These are phyloP conservation scores for Penicillium sp. DNA, from an alignment of 2,329 filamentous ascomycete species.

Conservation along the genomic window DNA sequence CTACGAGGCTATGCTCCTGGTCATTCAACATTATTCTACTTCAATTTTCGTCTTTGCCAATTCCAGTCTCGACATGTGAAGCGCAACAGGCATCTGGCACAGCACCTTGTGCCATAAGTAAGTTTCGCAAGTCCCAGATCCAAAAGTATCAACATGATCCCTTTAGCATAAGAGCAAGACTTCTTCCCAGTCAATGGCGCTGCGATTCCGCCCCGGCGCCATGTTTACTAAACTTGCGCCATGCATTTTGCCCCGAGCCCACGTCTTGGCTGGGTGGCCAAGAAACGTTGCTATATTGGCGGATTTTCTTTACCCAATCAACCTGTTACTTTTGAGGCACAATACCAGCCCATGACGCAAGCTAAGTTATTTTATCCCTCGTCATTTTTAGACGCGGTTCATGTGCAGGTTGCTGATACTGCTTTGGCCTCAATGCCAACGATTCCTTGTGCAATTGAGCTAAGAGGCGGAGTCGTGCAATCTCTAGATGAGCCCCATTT, in stretches of 20 bases:
- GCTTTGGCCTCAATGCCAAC: not conserved
- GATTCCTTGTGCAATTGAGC: not conserved
- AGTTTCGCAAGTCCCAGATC: not conserved
- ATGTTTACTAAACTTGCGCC: not conserved
- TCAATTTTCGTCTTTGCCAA: not conserved
- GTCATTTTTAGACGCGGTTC: not conserved
- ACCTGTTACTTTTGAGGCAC: not conserved
- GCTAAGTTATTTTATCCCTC: not conserved
- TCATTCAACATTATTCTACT: not conserved
- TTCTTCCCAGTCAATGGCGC: not conserved
- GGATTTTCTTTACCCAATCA: not conserved
- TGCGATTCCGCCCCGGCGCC: not conserved
- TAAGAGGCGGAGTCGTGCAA: not conserved
- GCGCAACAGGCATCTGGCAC: not conserved
- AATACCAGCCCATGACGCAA: not conserved
- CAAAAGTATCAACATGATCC: not conserved
- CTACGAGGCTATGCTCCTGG: not conserved
- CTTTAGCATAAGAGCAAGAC: not conserved
- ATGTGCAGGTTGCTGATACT: not conserved
- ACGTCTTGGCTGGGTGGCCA: not conserved
- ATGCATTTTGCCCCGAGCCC: not conserved
- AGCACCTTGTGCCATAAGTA: not conserved
- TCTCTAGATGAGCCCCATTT: not conserved
- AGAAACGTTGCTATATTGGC: not conserved
- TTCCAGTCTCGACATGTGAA: not conserved